Base-by-base conservation (phyloP, 768 basidiomycete species). In the Lactifluus piperatus region DNA sequence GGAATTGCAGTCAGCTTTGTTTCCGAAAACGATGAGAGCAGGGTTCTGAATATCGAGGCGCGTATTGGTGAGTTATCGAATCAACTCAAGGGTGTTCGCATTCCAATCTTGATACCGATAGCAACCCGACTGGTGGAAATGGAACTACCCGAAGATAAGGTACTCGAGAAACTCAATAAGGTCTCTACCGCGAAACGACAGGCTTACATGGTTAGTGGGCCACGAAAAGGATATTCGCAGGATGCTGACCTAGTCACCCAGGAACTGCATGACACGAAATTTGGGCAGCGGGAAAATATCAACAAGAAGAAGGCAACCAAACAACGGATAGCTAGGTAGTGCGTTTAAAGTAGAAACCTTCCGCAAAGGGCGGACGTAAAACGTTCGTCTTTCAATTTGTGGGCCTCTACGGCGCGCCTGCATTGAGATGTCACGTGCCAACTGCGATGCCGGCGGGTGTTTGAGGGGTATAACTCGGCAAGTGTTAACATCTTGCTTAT, bases 1-100 rank as follows among this genome's bases (percentile, higher is more conserved):
- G 97, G 97, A 67, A 75, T 94, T 50, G 92, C 92, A 0, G 78
- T 98, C 29, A 98, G 94, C 67, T 91, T 98, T 68, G 89, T 98
- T 53, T 97, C 95, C 2, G 95, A 98, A 73, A 77, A 81, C 45
- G 97, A 98, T 69, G 91, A 94, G 67, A 85, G 91, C 54, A 77
- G 86, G 48, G 82, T 99, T 41, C 64, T 90, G 65, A 79, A 73
- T 60, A 88, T 99, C 56, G 97, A 99, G 72, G 79, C 81, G 36
- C 83, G 91, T 18, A 94, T 97, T 59, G 80, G 93, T 94, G 69
- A 72, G 86, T 77, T 22, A 6, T 14, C 16, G 11, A 14, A 10
- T 3, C 34, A 44, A n/a, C 16, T 27, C 37, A 27, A 22, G 27
- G 24, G 34, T 14, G 0, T 20, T 27, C 7, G 18, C 14, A 18